Evolutionary conservation across 495 filamentous ascomycete species (phyloP), one percentile per base, ranked within the genome.

Genomic region (Xylaria telfairii): DNA sequence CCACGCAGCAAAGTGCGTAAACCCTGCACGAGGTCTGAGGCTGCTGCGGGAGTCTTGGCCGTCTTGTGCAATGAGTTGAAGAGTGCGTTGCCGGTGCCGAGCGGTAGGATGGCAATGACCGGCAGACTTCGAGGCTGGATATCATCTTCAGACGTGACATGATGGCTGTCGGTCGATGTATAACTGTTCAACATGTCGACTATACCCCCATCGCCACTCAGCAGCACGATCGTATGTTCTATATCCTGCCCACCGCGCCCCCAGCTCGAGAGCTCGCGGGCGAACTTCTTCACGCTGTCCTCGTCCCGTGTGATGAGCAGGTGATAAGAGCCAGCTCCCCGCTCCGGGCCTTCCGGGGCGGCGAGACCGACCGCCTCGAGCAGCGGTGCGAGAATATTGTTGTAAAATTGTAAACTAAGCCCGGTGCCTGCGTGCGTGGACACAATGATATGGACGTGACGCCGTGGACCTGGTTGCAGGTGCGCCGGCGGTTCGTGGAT

Each of bases 31-130:
- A 85, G 75, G 54, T 77, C 70, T 28, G 79, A 76, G 3, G 80
- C 73, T 21, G 64, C 46, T 12, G 65, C 46, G 49, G 72, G 17
- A 37, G 66, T 24, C 28, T 75, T 75, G 8, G 75, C 74, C 0
- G 78, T 75, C 42, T 80, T 82, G 76, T 88, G 86, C 8, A 84
- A 69, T 3, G 93, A 96, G 75, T 90, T 87, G 46, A 93, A 92
- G 70, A 97, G 87, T 3, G 95, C 95, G 80, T 97, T 98, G 30
- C 92, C 95, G 3, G 95, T 97, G 3, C 95, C 95, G 21, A 94
- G 85, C 1, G 93, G 91, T 5, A 97, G 79, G 32, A 96, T 76
- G 9, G 84, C 84, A 69, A 97, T 81, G 3, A 82, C 83, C 0
- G 92, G 92, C 1, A 75, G n/a, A 70, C 28, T 39, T 21, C 12